Percentiles rank a stretch among this genome's conserved stretches.
Evolutionary conservation across 2,329 filamentous ascomycete genomes (phyloP).

Genomic region (Colletotrichum liaoningense): DNA sequence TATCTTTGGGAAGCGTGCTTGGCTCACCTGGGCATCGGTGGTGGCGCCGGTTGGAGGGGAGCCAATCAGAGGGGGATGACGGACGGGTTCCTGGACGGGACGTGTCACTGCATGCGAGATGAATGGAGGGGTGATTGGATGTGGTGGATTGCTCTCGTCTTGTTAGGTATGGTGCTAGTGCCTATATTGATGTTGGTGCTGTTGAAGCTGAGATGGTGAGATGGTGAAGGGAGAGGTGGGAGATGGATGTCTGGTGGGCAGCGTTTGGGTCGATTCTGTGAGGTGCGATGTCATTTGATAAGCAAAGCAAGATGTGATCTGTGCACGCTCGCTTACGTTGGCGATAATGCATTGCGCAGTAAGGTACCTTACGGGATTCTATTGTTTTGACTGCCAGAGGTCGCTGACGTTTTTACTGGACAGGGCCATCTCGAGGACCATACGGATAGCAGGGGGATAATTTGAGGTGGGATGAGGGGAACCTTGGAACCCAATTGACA

Average conservation of each 20-base stretch:
- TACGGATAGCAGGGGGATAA: not conserved
- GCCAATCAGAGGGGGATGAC: slow-evolving; percentile 7
- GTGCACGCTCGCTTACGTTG: slow-evolving; percentile 5
- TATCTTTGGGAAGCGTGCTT: not conserved
- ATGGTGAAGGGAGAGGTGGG: too few relatives aligned
- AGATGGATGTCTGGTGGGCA: too few relatives aligned
- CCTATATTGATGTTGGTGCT: not conserved
- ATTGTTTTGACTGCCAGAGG: slow-evolving; percentile 10
- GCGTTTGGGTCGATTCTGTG: not conserved
- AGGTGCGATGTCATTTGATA: not conserved
- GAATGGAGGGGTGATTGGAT: not conserved
- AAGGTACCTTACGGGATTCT: too few relatives aligned
- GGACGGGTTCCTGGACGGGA: slow-evolving; percentile 19
- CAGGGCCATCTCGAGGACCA: not conserved
- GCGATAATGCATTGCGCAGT: not conserved
- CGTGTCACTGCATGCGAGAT: not conserved
- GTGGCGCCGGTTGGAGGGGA: slow-evolving; percentile 4
- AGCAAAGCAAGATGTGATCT: not conserved
- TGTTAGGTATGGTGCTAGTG: not conserved
- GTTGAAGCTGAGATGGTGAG: too few relatives aligned
- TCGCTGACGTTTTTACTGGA: slow-evolving; percentile 30
- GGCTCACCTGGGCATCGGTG: not conserved
- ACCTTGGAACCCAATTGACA: slow-evolving; percentile 4
- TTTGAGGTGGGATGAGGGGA: slow-evolving; percentile 3
- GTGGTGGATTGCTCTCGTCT: not conserved